Evolutionary conservation across 768 basidiomycete genomes (phyloP), one percentile per base, ranked within the genome.

Genomic region (Suillus subluteus): DNA sequence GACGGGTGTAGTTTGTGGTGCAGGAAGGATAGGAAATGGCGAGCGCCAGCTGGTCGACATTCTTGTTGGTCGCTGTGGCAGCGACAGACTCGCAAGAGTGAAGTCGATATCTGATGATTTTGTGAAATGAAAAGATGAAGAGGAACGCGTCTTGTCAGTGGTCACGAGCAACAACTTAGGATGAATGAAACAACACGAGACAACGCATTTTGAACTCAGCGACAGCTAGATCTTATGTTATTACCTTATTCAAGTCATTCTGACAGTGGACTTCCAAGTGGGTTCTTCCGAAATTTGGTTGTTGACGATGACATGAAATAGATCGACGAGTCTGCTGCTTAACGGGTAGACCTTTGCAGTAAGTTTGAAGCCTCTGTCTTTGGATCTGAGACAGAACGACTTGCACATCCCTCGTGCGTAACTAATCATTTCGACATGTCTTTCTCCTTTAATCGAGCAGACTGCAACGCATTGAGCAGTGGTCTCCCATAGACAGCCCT

Each of bases 1-100:
- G 40, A 44, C 50, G 6, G 66, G 63, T 11, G 66, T 67, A 26
- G 66, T 40, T 11, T 66, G 66, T 41, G 66, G 66, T 7, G 30
- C 66, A 35, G 55, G 46, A 35, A 56, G 41, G 40, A 32, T 56
- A 21, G 65, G 52, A 41, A 65, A 41, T 41, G 52, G 62, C 35
- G 56, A 56, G 16, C 37, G 54, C 63, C 63, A 64, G 38, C 63
- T 37, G 18, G 63, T 40, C 63, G 63, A 58, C 63, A 64, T 64
- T 61, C 23, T 62, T 43, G n/a, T 30, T 6, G 6, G 44, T 26
- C 58, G 11, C 62, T 62, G 35, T 52, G 26, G 43, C 26, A 30
- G 9, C n/a, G 62, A 56, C n/a, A 21, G 55, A 56, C 21, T 56
- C 18, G 35, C 21, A 30, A 62, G 58, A 44, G 26, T 3, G 8